Conservation (phyloP, 1,284 basidiomycete genomes). For the Cystobasidium slooffiae region DNA sequence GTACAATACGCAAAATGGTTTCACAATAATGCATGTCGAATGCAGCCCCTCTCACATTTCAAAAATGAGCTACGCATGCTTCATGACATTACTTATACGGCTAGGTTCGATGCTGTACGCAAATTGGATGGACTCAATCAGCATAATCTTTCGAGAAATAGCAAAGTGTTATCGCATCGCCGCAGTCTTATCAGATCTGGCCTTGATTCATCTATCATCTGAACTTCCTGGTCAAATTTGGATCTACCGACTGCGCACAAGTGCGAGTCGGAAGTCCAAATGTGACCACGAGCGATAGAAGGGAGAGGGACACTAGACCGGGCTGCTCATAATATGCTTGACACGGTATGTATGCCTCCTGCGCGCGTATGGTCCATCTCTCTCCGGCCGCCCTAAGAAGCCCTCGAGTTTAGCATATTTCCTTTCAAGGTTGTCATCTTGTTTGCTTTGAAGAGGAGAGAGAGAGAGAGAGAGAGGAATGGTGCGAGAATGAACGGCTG, state of each 20-base stretch:
- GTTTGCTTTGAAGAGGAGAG: background rate
- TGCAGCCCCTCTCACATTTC: background rate
- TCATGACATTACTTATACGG: too few species aligned
- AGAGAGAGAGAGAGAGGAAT: background rate
- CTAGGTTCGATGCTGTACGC: too few species aligned
- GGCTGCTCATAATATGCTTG: background rate
- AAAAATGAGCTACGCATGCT: background rate
- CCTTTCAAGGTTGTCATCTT: slow-evolving; percentile 20
- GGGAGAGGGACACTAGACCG: background rate
- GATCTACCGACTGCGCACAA: background rate
- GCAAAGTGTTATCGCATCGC: too few species aligned
- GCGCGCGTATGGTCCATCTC: background rate
- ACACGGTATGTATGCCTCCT: background rate
- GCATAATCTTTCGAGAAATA: too few species aligned
- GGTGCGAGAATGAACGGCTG: background rate
- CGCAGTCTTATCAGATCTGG: slow-evolving; percentile 11
- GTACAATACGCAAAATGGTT: too few species aligned
- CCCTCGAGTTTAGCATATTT: background rate
- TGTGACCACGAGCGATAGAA: background rate
- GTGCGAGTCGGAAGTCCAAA: background rate
- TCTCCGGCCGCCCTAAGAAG: background rate
- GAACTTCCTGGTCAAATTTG: slow-evolving; percentile 1
- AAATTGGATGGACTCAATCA: background rate
- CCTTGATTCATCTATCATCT: slow-evolving; percentile 24
- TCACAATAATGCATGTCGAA: background rate